Evolutionary conservation across 2,329 filamentous ascomycete genomes (phyloP).

Genomic region (Xylariaceae sp.): DNA sequence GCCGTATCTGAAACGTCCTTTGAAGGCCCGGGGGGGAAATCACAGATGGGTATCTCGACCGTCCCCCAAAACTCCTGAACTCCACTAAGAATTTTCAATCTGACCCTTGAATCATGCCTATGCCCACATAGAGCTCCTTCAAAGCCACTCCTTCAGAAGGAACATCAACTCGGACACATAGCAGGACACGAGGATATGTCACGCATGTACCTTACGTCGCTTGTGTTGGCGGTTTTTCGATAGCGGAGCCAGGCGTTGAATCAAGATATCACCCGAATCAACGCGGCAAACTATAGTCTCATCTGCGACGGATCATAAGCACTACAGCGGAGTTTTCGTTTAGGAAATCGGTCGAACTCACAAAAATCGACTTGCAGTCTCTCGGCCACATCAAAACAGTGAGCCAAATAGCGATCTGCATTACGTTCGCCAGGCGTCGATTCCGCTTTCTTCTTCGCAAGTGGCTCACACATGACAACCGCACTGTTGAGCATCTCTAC

Average conservation of each 20-base stretch:
- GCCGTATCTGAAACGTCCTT: neutral
- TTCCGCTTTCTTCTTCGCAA: constrained; percentile 26
- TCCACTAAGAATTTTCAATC: neutral
- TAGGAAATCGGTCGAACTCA: constrained; percentile 14
- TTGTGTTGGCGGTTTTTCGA: neutral
- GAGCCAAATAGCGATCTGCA: constrained; percentile 15
- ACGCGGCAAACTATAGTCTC: neutral
- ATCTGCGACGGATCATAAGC: neutral
- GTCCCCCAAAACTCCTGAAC: constrained; percentile 28
- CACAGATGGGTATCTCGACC: constrained; percentile 27
- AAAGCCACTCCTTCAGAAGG: neutral
- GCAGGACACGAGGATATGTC: neutral
- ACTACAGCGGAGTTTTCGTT: constrained; percentile 1
- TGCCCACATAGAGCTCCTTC: too few species aligned
- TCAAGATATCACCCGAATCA: neutral
- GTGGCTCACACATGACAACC: constrained; percentile 29
- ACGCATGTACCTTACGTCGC: neutral
- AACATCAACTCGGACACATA: neutral
- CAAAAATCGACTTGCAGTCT: constrained; percentile 21
- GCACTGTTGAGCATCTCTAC: constrained; percentile 25
- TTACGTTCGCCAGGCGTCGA: constrained; percentile 15
- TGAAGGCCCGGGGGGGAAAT: constrained; percentile 20
- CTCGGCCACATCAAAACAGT: constrained; percentile 21
- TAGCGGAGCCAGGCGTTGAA: neutral
- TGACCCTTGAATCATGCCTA: too few species aligned